Evolutionary conservation across 352 stramenopile genomes (phyloP).

Genomic region (Peronospora tabacina): DNA sequence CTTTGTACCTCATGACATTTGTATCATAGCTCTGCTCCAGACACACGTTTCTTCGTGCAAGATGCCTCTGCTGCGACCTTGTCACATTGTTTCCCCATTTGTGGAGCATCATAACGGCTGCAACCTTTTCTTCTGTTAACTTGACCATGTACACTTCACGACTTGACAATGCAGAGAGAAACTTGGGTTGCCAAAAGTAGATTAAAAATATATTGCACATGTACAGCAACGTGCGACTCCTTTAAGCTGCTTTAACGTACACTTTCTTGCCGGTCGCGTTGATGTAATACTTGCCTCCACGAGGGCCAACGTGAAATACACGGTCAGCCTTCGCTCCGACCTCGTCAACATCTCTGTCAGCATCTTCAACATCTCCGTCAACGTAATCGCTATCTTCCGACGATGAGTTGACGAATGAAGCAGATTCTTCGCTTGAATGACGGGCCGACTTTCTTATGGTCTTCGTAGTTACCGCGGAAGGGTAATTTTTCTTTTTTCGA

Average conservation of each 20-base stretch:
- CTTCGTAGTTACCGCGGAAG: conserved; percentile 7
- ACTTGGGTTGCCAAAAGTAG: no score
- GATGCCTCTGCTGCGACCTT: no score
- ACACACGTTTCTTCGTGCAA: no score
- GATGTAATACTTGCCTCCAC: conserved; percentile 28
- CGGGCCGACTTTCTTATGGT: background rate
- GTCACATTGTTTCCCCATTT: no score
- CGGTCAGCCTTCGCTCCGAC: conserved; percentile 1
- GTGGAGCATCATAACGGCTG: no score
- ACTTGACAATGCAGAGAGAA: no score
- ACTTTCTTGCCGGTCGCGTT: conserved; percentile 27
- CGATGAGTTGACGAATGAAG: background rate
- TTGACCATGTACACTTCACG: no score
- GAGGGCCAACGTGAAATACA: conserved; percentile 19
- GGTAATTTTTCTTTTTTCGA: conserved; percentile 3
- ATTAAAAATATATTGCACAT: background rate
- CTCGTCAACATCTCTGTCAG: background rate
- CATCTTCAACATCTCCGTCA: conserved; percentile 1
- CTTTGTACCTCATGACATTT: no score
- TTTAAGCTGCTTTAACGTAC: conserved; percentile 10
- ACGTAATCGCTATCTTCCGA: conserved; percentile 1
- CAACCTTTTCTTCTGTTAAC: no score
- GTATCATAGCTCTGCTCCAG: no score
- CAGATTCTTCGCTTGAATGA: conserved; percentile 7
- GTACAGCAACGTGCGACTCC: background rate